Evolutionary conservation across 163 green algal species (phyloP), one percentile per base, ranked within the genome.

Genomic region (Smithsoniella earleae): DNA sequence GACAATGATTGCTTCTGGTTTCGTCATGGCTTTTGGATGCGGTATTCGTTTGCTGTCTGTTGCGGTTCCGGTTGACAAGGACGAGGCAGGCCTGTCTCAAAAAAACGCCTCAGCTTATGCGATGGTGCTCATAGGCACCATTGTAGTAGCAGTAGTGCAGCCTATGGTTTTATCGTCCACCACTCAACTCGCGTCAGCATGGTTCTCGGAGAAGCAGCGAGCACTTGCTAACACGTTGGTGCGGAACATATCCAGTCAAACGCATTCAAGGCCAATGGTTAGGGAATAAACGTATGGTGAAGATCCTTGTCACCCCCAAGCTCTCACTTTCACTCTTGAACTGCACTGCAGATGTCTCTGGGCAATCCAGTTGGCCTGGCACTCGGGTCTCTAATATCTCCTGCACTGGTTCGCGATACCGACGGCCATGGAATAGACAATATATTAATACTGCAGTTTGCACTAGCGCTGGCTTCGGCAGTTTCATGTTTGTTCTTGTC

Each of bases 201-300:
- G 58, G 58, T 69, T 69, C 58, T 69, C 58, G 6, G 58, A 69
- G 25, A 43, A 30, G 18, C 58, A 69, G 34, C 20, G 58, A 36
- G 58, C 30, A 3, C 20, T 34, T 5, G 58, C 58, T 6, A 69
- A 69, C 25, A 69, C 58, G 6, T 13, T 69, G 58, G 58, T 69
- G 25, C 20, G 58, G 38, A 30, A 10, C 40, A 49, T 49, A 49
- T 49, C 40, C 40, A 22, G 40, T 13, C 13, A n/a, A n/a, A n/a
- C n/a, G n/a, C n/a, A n/a, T n/a, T n/a, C n/a, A n/a, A n/a, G n/a
- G n/a, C n/a, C n/a, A n/a, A n/a, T n/a, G n/a, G n/a, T n/a, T n/a
- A n/a, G n/a, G n/a, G n/a, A n/a, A n/a, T n/a, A n/a, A n/a, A n/a
- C n/a, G n/a, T n/a, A n/a, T n/a, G n/a, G n/a, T n/a, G n/a, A n/a